Evolutionary conservation across 2,329 filamentous ascomycete species (phyloP), one percentile per base, ranked within the genome.

Genomic region (Raffaelea ambrosiae): DNA sequence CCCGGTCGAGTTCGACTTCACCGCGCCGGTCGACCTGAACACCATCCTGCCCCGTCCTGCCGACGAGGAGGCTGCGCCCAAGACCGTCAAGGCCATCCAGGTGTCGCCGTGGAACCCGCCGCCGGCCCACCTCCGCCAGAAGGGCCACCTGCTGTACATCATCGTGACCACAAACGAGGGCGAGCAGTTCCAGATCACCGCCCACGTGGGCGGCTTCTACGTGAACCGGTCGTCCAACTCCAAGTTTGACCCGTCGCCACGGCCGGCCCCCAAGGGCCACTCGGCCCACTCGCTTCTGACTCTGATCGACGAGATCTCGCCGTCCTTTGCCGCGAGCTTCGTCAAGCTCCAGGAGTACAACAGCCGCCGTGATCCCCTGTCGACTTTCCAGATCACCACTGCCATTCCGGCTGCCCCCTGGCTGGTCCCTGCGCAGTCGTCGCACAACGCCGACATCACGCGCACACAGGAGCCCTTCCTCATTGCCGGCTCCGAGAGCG

Each of bases 41-140:
- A 83, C 77, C 10, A 77, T 97, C 43, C 69, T 96, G 16, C 86
- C 89, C 4, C 72, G 75, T 46, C 65, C 75, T 33, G 74, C 82
- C 51, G 77, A 83, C 16, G 54, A 52, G 22, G 21, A 42, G 21
- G 69, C 83, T 19, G 74, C 86, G 3, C 91, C 91, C 3, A 96
- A 91, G 74, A 95, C 90, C 1, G 77, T 98, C 57, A 97, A 96
- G 70, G 79, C 83, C 14, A 80, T 98, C 46, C 82, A 87, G 26
- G 72, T 98, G 26, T 97, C 93, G 14, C 77, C 89, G 5, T 98
- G 93, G 93, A 97, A 97, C 68, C 93, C 94, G 35, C 90, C 91
- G 38, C 93, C 93, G 42, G 89, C 91, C 63, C 81, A 95, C 62
- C 78, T 96, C 46, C 83, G 90, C 55, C 88, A 95, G 62, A 88